Evolutionary conservation across 768 basidiomycete genomes (phyloP), one percentile per base, ranked within the genome.

Genomic region (Dioszegia hungarica): DNA sequence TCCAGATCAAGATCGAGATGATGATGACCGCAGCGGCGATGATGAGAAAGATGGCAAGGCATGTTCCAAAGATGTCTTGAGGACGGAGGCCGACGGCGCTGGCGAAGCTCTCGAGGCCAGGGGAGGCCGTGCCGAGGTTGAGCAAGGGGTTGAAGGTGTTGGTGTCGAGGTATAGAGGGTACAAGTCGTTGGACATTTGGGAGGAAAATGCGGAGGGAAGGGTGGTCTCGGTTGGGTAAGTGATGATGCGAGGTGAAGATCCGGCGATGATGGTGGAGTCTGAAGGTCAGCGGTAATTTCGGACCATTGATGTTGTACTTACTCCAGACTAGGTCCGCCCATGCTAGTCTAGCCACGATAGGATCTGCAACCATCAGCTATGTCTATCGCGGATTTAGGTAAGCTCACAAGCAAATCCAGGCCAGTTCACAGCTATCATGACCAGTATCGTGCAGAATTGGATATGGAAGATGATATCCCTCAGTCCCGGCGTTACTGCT

Each of bases 361-460:
- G 94, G 93, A 77, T 97, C 92, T 93, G 71, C n/a, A 11, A 54
- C 6, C 47, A 22, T 45, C 52, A 41, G 46, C 24, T 22, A 12
- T 17, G 17, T 8, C 5, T 40, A 6, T 15, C 52, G 33, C 46
- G 25, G 54, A 33, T 15, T 1, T n/a, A 36, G 8, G 37, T 27
- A 5, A 6, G 81, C 87, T 63, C 66, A 92, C 92, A 98, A 59
- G 87, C 82, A 75, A 93, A 97, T 15, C 81, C 79, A 0, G 95
- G 94, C 94, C 94, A 99, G 72, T 89, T 82, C 20, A 98, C 90
- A 31, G 94, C 90, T 52, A 98, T 85, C 88, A 95, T 93, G 29
- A 85, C 85, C 14, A 99, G 79, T 29, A 86, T 82, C 9, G 76
- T 70, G 52, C 66, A 67, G 37, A 89, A 97, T 64, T 95, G 92